phyloP scores from a whole-genome alignment of 1,139 yeast genomes.

The Diutina catenulata region DNA sequence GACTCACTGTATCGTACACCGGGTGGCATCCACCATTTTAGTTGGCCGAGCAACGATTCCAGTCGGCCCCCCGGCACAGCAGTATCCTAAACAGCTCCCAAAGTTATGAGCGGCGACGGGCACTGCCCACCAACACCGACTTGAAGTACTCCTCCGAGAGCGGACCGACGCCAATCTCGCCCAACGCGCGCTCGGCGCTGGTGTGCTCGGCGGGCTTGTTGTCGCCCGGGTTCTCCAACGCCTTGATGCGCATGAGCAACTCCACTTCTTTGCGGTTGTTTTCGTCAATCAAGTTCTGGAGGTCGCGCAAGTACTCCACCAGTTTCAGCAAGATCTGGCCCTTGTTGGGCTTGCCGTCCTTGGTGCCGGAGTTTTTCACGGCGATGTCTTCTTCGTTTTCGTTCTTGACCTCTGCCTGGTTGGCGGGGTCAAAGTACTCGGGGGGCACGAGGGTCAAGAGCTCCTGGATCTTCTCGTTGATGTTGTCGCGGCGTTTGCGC shows the following conservation, averaged over 20 bases:
- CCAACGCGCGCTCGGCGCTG: constrained; percentile 69
- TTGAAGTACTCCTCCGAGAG: constrained; percentile 40
- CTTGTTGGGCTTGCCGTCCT: constrained; percentile 87
- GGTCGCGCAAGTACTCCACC: constrained; percentile 67
- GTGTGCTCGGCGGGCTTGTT: constrained; percentile 46
- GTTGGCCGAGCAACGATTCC: too few relatives aligned
- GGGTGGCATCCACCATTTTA: too few relatives aligned
- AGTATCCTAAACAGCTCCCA: too few relatives aligned
- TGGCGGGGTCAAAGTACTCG: constrained; percentile 28
- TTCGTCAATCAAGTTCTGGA: constrained; percentile 69
- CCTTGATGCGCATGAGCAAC: constrained; percentile 47
- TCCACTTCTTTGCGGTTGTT: constrained; percentile 73
- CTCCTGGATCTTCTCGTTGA: constrained; percentile 83
- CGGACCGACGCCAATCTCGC: constrained; percentile 76
- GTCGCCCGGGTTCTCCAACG: constrained; percentile 21
- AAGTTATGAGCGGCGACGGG: too few relatives aligned
- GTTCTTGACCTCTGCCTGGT: constrained; percentile 5
- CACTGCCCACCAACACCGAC: constrained; percentile 20
- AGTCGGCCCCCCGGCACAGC: too few relatives aligned
- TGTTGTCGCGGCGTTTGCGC: constrained; percentile 74
- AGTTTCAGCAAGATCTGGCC: constrained; percentile 81
- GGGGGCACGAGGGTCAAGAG: constrained; percentile 59
- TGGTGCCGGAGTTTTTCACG: constrained; percentile 50
- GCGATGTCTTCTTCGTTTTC: constrained; percentile 7
- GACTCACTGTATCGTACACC: too few relatives aligned